Percentiles rank a stretch among this genome's conserved stretches.
These are phyloP conservation scores for Lojkania enalia DNA, from an alignment of 2,329 filamentous ascomycete species.

Conservation along the genomic window DNA sequence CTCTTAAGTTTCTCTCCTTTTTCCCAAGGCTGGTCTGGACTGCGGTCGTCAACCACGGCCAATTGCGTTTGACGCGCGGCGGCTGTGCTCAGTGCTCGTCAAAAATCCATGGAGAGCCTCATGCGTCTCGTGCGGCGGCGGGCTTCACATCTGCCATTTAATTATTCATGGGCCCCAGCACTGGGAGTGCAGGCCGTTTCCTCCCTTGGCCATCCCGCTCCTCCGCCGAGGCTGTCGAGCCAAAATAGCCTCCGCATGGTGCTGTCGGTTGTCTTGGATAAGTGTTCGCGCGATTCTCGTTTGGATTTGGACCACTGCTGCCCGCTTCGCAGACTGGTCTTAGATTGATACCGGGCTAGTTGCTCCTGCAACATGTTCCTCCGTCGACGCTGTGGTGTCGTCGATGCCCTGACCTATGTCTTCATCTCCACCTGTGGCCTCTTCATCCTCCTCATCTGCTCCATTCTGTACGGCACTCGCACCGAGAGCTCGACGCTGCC, in stretches of 20 bases:
- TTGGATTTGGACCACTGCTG: not conserved
- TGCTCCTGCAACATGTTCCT: conserved; percentile 25
- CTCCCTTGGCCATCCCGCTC: not conserved
- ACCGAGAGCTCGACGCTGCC: conserved; percentile 33
- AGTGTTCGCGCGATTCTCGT: no score
- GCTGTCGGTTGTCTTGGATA: no score
- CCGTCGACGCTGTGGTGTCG: conserved; percentile 29
- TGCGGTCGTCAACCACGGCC: not conserved
- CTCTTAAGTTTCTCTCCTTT: no score
- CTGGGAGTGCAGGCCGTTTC: no score
- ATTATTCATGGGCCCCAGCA: not conserved
- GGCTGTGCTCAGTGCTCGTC: conserved; percentile 1
- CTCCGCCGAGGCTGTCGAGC: no score
- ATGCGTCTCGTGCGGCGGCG: not conserved
- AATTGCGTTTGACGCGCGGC: conserved; percentile 2
- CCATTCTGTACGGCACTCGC: conserved; percentile 40
- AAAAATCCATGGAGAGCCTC: conserved; percentile 1
- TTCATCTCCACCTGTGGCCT: conserved; percentile 32
- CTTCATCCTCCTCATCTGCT: conserved; percentile 36
- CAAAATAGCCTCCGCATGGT: not conserved
- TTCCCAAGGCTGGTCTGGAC: no score
- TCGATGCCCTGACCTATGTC: conserved; percentile 33
- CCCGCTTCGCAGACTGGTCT: not conserved
- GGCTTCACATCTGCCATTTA: not conserved
- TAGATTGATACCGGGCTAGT: no score